Evolutionary conservation across 768 basidiomycete species (phyloP), one percentile per base, ranked within the genome.

Genomic region (Candolleomyces eurysporus): DNA sequence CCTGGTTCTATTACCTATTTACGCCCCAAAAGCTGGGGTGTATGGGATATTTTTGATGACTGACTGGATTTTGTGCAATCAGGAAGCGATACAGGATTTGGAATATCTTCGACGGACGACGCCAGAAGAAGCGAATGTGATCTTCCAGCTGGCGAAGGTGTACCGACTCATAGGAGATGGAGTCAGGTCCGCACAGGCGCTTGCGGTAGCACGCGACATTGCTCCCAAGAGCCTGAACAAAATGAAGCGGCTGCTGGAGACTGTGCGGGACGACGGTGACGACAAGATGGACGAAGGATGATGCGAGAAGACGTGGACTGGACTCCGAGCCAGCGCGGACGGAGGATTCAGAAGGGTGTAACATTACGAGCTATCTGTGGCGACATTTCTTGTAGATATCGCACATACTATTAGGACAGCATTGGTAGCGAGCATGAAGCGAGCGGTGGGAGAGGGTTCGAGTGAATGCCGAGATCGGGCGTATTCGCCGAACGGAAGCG

Each of bases 71-170:
- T 63, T 49, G 48, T 49, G 53, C 64, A 55, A 59, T 64, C 77
- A 97, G 95, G 79, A 80, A 48, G 96, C 96, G 19, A 83, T 94
- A 48, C 73, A 82, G 62, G 92, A 95, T 72, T 82, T 98, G 71
- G 88, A 94, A 75, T 78, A 80, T 62, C 84, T 99, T 57, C 84
- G 88, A 66, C 87, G 86, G 71, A 79, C 86, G 64, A 92, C 95
- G 40, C 96, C 96, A 7, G 93, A 95, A 70, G 97, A 99, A 79
- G 90, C 95, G 58, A 98, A 98, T 76, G 92, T 98, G 60, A 86
- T 96, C 61, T 97, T 97, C 84, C 89, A 98, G 75, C 85, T 99
- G 17, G 97, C 95, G 30, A 91, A 90, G 77, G 89, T 91, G 61
- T 98, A 97, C 70, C 86, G 92, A 51, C 79, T 91, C 66, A 75